Evolutionary conservation across 805 yeast genomes (phyloP).

Genomic region (Wickerhamiella dianesei): DNA sequence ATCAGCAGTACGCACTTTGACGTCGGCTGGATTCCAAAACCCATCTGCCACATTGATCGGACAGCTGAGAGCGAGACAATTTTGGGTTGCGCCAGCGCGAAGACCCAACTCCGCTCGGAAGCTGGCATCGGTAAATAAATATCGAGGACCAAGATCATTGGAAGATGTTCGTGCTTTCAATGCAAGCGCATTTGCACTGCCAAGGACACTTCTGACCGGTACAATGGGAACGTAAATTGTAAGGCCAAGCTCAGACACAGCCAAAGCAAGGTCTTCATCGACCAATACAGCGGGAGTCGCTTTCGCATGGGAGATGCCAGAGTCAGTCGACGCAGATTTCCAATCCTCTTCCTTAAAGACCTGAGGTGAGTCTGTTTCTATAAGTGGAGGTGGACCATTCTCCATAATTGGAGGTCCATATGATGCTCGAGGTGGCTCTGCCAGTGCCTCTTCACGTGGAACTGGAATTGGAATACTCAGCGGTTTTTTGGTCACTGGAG

Average conservation of each 20-base stretch:
- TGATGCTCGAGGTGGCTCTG: no score
- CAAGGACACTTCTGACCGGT: conserved; percentile 1
- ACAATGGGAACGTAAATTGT: conserved; percentile 3
- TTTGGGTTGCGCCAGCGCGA: neutral
- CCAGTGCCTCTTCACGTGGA: no score
- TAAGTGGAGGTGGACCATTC: no score
- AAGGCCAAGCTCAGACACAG: neutral
- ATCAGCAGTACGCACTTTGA: neutral
- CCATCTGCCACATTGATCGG: neutral
- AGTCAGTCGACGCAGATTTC: neutral
- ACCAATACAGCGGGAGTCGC: neutral
- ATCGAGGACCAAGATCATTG: neutral
- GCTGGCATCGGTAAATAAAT: neutral
- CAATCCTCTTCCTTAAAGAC: no score
- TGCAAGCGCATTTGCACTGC: neutral
- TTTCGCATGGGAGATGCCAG: neutral
- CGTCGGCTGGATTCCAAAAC: neutral
- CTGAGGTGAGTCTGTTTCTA: no score
- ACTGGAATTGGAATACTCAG: no score
- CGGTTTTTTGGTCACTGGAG: no score
- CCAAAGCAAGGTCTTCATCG: conserved; percentile 2
- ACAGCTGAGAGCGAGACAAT: neutral
- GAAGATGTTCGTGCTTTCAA: neutral
- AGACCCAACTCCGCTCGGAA: neutral
- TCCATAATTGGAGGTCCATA: no score